A percentile compares a stretch with the other conserved stretches of the same genome.
Evolutionary conservation across 371 early-diverging fungal species (phyloP).

Genomic region (Nematocida homosporus): DNA sequence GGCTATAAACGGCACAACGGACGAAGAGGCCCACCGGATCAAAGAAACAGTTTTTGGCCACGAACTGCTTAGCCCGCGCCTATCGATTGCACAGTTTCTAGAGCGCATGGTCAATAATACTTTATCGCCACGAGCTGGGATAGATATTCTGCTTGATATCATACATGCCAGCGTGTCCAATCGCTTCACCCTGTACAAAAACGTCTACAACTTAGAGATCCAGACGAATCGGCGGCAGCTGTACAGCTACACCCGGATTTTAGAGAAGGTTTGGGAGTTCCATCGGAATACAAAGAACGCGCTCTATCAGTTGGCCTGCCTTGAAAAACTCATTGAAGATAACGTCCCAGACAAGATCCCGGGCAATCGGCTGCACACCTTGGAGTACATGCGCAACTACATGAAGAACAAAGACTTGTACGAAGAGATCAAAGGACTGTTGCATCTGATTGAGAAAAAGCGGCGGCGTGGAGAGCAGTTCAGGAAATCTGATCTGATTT

Average conservation of each 20-base stretch:
- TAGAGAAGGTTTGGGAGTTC: slow-evolving; percentile 19
- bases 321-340: neutral
- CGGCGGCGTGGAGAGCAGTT: neutral
- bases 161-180: neutral
- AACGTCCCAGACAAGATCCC: neutral
- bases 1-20: neutral
- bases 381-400: neutral
- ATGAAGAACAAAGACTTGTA: neutral
- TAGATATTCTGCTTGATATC: neutral
- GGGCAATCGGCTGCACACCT: too few species aligned
- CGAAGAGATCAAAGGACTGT: neutral
- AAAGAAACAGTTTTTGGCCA: neutral
- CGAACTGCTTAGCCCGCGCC: slow-evolving; percentile 23
- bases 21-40: neutral
- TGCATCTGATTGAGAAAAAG: neutral
- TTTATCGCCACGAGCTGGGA: neutral
- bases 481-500: neutral
- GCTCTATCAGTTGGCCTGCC: neutral
- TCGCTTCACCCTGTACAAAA: slow-evolving; percentile 28
- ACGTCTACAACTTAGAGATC: slow-evolving; percentile 18
- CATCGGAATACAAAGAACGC: slow-evolving; percentile 14
- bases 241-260: slow-evolving; percentile 9
- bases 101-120: neutral
- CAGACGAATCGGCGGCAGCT: neutral
- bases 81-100: neutral